phyloP scores from a whole-genome alignment of 139 green algal genomes.

The Micractinium sp. region DNA sequence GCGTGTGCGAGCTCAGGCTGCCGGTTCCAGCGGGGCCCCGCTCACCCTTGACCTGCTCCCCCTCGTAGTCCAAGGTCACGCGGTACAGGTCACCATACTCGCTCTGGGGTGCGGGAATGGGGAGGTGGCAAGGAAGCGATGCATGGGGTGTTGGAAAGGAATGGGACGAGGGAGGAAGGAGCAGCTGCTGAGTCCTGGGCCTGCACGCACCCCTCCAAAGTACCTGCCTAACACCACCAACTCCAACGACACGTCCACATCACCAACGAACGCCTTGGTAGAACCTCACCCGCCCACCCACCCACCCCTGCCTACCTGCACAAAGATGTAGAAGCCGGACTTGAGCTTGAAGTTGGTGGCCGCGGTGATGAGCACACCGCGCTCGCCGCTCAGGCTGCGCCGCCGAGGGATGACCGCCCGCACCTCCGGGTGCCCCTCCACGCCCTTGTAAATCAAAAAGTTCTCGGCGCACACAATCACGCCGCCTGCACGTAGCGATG shows the following conservation, averaged over 20 bases:
- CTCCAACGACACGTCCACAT: background rate
- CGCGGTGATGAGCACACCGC: constrained; percentile 90
- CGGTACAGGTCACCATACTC: constrained; percentile 99
- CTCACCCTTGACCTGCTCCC: constrained; percentile 70
- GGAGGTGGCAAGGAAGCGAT: background rate
- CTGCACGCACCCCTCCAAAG: no score
- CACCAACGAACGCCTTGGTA: background rate
- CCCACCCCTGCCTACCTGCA: constrained; percentile 68
- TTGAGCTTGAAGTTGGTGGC: constrained; percentile 90
- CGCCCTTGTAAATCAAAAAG: constrained; percentile 96
- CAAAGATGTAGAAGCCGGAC: constrained; percentile 92
- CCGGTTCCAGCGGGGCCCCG: no score
- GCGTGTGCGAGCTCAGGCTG: no score
- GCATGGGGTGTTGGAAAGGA: background rate
- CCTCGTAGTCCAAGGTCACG: constrained; percentile 83
- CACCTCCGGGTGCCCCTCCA: constrained; percentile 64
- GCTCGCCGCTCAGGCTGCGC: constrained; percentile 78
- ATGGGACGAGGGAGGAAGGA: background rate
- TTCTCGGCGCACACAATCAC: constrained; percentile 98
- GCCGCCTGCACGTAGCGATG: constrained; percentile 65
- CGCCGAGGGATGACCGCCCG: constrained; percentile 93
- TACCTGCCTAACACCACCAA: background rate
- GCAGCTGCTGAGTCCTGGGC: background rate
- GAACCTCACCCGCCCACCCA: background rate
- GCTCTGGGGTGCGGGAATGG: constrained; percentile 63